A percentile compares a stretch with the other conserved stretches of the same genome.
These are phyloP conservation scores for Penicillium brevicompactum DNA, from an alignment of 2,329 filamentous ascomycete genomes.

Conservation along the genomic window DNA sequence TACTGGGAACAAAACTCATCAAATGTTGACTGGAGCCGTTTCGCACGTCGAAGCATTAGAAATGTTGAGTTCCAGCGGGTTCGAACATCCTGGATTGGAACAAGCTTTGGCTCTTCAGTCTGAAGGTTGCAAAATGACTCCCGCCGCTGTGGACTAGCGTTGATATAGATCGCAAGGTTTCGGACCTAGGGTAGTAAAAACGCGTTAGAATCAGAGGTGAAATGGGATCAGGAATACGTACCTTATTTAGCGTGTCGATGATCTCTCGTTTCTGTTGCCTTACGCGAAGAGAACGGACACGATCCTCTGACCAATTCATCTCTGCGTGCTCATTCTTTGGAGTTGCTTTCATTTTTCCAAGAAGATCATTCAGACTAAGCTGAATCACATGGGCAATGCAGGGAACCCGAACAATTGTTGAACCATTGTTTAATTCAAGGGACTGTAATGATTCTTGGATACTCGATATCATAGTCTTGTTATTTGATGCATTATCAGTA, in stretches of 20 bases:
- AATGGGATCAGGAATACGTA: background rate
- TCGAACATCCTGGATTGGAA: conserved; percentile 17
- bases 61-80: background rate
- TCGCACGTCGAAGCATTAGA: conserved; percentile 17
- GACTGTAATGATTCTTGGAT: background rate
- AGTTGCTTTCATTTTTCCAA: conserved; percentile 4
- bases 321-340: background rate
- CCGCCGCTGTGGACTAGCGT: conserved; percentile 14
- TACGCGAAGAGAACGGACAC: background rate
- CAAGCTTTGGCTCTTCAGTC: conserved; percentile 9
- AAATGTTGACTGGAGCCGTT: conserved; percentile 4
- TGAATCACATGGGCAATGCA: conserved; percentile 5
- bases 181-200: background rate
- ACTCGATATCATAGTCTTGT: background rate
- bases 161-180: conserved; percentile 13
- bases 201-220: background rate
- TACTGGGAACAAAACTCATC: conserved; percentile 1
- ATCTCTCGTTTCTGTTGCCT: conserved; percentile 1
- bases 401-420: background rate
- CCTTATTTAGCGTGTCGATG: conserved; percentile 3
- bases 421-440: background rate
- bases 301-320: background rate
- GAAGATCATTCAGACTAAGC: conserved; percentile 5
- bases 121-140: conserved; percentile 13
- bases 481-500: conserved; percentile 8